Percentiles rank a stretch among this genome's conserved stretches.
Evolutionary conservation across 805 yeast species (phyloP).

Genomic region (Candida railenensis): DNA sequence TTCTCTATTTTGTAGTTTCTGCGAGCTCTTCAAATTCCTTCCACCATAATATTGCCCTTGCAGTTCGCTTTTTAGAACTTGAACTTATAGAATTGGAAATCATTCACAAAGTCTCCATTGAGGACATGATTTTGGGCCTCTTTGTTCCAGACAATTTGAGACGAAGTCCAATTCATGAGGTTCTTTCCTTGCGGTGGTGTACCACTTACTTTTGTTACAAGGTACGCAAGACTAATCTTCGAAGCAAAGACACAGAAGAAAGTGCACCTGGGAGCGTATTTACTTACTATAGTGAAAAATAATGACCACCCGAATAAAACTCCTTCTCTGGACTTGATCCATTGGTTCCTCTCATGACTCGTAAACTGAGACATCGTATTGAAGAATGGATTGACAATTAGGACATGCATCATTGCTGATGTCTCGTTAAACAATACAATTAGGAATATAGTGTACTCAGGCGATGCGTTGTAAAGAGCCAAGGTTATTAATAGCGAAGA

Average conservation of each 20-base stretch:
- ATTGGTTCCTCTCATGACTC: conserved; percentile 39
- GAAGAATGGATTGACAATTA: conserved; percentile 50
- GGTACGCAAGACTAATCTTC: conserved; percentile 51
- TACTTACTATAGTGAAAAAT: conserved; percentile 42
- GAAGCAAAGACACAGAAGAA: conserved; percentile 47
- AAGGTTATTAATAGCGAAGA: conserved; percentile 40
- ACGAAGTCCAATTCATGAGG: conserved; percentile 29
- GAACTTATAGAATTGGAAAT: conserved; percentile 21
- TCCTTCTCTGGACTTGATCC: conserved; percentile 56
- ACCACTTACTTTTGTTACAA: conserved; percentile 53
- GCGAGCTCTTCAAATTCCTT: background rate
- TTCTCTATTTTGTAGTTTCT: background rate
- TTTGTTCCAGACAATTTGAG: conserved; percentile 33
- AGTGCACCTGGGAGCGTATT: conserved; percentile 33
- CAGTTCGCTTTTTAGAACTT: conserved; percentile 2
- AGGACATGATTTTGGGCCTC: conserved; percentile 17
- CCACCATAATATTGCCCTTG: background rate
- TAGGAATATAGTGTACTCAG: conserved; percentile 30
- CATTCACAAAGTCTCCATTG: conserved; percentile 18
- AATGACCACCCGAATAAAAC: conserved; percentile 56
- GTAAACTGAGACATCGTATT: conserved; percentile 41
- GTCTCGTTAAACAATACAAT: conserved; percentile 48
- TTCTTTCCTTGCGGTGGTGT: conserved; percentile 33
- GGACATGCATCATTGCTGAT: conserved; percentile 41
- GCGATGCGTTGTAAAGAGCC: conserved; percentile 34